A percentile compares a stretch with the other conserved stretches of the same genome.
Evolutionary conservation across 1,284 basidiomycete genomes (phyloP).

Genomic region (Ceratobasidium sp.): DNA sequence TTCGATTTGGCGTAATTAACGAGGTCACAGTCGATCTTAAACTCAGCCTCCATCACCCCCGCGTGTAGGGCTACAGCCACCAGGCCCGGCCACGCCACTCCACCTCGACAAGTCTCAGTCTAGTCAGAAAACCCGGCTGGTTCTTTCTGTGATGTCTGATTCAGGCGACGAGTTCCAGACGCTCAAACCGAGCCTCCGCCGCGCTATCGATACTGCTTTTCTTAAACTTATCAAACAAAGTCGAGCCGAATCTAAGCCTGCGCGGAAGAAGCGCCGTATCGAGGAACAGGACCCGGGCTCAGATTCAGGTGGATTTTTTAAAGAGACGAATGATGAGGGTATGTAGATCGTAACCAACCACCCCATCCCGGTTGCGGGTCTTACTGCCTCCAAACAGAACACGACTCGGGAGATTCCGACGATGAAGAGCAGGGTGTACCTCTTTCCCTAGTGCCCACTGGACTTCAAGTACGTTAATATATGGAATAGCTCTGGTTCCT

Average conservation of each 20-base stretch:
- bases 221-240: constrained; percentile 12
- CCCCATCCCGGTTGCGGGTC: no score
- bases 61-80: background rate
- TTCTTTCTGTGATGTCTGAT: constrained; percentile 29
- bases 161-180: constrained; percentile 19
- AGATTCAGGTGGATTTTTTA: constrained; percentile 3
- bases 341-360: no score
- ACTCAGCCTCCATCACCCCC: no score
- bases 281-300: background rate
- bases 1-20: no score
- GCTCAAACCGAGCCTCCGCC: constrained; percentile 28
- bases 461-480: constrained; percentile 33
- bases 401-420: background rate
- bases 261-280: constrained; percentile 12
- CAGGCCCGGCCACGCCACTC: background rate
- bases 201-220: constrained; percentile 32
- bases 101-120: background rate
- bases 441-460: constrained; percentile 24
- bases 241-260: background rate
- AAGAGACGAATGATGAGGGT: background rate
- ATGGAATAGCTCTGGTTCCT: no score
- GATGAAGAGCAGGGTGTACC: constrained; percentile 20
- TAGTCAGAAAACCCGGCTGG: background rate
- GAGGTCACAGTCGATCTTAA: background rate
- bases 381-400: no score